Evolutionary conservation across 352 stramenopile genomes (phyloP), one percentile per base, ranked within the genome.

Genomic region (Pseudoperonospora humuli): DNA sequence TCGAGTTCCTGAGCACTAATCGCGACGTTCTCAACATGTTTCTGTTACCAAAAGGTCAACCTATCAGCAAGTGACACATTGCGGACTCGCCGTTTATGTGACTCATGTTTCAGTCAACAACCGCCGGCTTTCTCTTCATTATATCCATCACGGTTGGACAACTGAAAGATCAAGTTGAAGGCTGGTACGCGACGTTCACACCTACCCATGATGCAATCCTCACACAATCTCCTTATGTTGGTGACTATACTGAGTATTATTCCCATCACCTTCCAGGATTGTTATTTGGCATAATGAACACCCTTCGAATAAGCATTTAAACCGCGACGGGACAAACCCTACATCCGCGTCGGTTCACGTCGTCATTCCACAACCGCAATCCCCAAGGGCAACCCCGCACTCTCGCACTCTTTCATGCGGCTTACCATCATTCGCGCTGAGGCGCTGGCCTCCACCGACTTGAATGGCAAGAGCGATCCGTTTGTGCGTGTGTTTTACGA

Each of bases 1-100:
- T 92, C 21, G 71, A 84, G 38, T 92, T 91, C 37, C 58, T 92
- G 15, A 71, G 74, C 40, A 59, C 50, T 19, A 91, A n/a, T 19
- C 65, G 75, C 14, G 78, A 94, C 18, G 64, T 92, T 10, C 64
- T 92, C 38, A 70, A 69, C 41, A 90, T 91, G 77, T 94, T 90
- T 40, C 47, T n/a, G n/a, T n/a, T n/a, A n/a, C n/a, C n/a, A n/a
- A n/a, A n/a, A n/a, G n/a, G n/a, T n/a, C n/a, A n/a, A n/a, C n/a
- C n/a, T n/a, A n/a, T n/a, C n/a, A n/a, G n/a, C n/a, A n/a, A n/a
- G n/a, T n/a, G n/a, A n/a, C n/a, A n/a, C n/a, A n/a, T n/a, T n/a
- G n/a, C n/a, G n/a, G n/a, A n/a, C n/a, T n/a, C n/a, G n/a, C n/a
- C n/a, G n/a, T n/a, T n/a, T n/a, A n/a, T n/a, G n/a, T n/a, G n/a